Evolutionary conservation across 2,329 filamentous ascomycete species (phyloP).

Genomic region (Aquanectria penicillioides): DNA sequence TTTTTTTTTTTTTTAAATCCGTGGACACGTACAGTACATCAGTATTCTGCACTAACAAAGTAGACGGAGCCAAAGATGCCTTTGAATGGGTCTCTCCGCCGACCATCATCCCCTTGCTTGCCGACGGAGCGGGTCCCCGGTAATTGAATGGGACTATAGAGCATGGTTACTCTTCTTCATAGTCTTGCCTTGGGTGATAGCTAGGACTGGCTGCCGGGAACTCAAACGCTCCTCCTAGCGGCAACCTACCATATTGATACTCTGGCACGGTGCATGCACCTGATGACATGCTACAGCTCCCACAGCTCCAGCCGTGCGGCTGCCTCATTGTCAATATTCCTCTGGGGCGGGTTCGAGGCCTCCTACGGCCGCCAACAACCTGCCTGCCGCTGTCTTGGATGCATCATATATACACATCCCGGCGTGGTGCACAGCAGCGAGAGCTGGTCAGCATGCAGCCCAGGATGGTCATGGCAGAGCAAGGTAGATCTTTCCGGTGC

Average conservation of each 20-base stretch:
- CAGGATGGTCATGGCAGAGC: conserved; percentile 27
- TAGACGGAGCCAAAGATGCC: not conserved
- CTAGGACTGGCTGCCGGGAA: not conserved
- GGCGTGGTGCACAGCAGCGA: conserved; percentile 21
- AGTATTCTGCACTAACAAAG: no score
- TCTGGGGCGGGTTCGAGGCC: conserved; percentile 11
- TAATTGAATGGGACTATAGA: conserved; percentile 10
- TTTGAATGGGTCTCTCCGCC: conserved; percentile 35
- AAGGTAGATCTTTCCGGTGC: conserved; percentile 28
- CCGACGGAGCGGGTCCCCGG: conserved; percentile 28
- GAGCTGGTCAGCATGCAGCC: conserved; percentile 28
- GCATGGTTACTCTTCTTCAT: conserved; percentile 4
- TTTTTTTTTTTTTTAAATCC: no score
- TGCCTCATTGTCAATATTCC: not conserved
- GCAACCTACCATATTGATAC: not conserved
- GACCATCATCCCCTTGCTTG: conserved; percentile 38
- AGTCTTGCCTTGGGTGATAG: not conserved
- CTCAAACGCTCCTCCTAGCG: not conserved
- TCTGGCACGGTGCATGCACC: not conserved
- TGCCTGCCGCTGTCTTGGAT: conserved; percentile 26
- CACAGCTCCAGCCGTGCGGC: not conserved
- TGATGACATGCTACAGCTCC: not conserved
- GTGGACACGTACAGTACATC: no score
- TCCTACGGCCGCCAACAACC: conserved; percentile 7
- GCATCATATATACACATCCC: conserved; percentile 27